Evolutionary conservation across 2,329 filamentous ascomycete genomes (phyloP).

Genomic region (Alternaria sp.): DNA sequence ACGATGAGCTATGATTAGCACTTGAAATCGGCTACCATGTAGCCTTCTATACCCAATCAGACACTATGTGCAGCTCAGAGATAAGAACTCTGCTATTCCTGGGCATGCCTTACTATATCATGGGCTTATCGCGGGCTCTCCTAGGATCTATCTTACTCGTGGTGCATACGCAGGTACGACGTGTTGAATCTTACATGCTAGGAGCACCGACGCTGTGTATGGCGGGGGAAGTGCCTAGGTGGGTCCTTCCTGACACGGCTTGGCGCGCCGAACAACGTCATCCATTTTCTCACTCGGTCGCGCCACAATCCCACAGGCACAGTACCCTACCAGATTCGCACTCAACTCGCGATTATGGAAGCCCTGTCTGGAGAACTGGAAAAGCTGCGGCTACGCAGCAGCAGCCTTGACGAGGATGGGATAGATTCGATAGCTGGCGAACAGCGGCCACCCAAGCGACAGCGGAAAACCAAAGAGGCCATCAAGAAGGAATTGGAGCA

Average conservation of each 20-base stretch:
- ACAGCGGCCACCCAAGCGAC: conserved; percentile 58
- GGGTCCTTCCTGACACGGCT: conserved; percentile 15
- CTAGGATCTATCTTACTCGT: not conserved
- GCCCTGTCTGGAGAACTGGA: conserved; percentile 58
- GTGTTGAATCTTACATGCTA: not conserved
- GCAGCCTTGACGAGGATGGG: conserved; percentile 26
- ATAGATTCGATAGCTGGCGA: conserved; percentile 68
- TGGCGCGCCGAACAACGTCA: conserved; percentile 28
- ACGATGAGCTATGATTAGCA: not conserved
- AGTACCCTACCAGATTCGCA: conserved; percentile 4
- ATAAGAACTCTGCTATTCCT: not conserved
- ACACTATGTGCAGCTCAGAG: not conserved
- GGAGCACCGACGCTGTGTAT: not conserved
- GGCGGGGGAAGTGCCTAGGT: conserved; percentile 1
- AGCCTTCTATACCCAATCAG: not conserved
- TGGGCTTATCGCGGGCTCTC: not conserved
- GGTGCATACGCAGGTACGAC: not conserved
- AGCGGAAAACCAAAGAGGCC: conserved; percentile 63
- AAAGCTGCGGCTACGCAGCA: conserved; percentile 56
- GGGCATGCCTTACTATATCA: not conserved
- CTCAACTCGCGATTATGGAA: conserved; percentile 36
- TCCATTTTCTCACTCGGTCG: conserved; percentile 16
- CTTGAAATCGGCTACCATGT: not conserved
- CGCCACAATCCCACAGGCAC: conserved; percentile 15
- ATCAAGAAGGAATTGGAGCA: conserved; percentile 75